phyloP scores from a whole-genome alignment of 2,329 filamentous ascomycete species.

The Zymoseptoria passerinii region DNA sequence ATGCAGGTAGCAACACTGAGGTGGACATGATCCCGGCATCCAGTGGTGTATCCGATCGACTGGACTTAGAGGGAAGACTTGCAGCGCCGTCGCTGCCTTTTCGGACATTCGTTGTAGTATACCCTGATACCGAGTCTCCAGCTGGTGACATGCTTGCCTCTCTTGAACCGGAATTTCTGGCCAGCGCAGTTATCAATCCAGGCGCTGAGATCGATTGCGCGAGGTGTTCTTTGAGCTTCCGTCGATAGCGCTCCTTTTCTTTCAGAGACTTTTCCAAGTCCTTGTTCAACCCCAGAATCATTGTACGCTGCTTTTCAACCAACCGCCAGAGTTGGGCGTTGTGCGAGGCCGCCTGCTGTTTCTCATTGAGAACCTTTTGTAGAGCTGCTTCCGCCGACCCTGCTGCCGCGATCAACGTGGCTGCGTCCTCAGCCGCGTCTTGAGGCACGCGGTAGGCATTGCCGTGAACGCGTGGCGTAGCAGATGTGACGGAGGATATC shows the following conservation, averaged over 20 bases:
- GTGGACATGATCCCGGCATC: constrained; percentile 14
- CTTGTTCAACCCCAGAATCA: constrained; percentile 90
- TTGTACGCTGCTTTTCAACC: constrained; percentile 89
- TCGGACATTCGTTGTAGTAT: constrained; percentile 7
- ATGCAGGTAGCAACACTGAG: constrained; percentile 13
- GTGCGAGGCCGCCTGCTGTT: constrained; percentile 77
- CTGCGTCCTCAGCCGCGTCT: constrained; percentile 64
- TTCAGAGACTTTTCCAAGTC: constrained; percentile 85
- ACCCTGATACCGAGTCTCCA: neutral
- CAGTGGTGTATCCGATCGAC: constrained; percentile 27
- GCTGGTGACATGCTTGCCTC: constrained; percentile 24
- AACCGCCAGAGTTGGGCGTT: constrained; percentile 91
- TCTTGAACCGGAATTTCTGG: constrained; percentile 13
- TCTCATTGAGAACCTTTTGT: constrained; percentile 81
- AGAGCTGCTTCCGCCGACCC: constrained; percentile 87
- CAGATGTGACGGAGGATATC: constrained; percentile 32
- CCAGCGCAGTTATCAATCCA: constrained; percentile 10
- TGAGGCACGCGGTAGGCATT: constrained; percentile 40
- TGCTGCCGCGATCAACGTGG: constrained; percentile 68
- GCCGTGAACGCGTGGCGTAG: constrained; percentile 25
- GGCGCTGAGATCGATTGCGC: constrained; percentile 34
- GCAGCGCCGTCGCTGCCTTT: constrained; percentile 25
- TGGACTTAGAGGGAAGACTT: constrained; percentile 8
- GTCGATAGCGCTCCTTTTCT: constrained; percentile 89
- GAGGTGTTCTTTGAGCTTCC: constrained; percentile 72